Percentiles rank a stretch among this genome's conserved stretches.
phyloP scores from a whole-genome alignment of 148 eudicot genomes.

The Rhododendron molle region DNA sequence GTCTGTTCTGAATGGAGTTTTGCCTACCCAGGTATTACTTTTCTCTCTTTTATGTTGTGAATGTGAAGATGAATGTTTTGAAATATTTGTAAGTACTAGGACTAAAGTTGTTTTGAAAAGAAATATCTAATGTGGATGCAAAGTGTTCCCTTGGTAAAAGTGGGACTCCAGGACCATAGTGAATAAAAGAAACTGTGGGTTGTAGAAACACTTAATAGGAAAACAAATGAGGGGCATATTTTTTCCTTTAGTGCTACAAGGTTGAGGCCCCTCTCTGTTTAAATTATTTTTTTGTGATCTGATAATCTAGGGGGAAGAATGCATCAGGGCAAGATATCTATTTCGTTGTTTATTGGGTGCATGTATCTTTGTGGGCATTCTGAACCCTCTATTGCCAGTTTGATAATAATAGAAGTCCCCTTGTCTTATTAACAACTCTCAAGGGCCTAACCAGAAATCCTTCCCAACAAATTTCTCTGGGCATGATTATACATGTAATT shows the following conservation, averaged over 20 bases:
- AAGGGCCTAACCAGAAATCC: neutral
- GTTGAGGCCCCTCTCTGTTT: neutral
- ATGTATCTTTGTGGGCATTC: neutral
- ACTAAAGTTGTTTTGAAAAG: neutral
- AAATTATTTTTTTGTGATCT: neutral
- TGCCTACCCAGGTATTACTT: slow-evolving; percentile 8
- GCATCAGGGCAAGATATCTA: neutral
- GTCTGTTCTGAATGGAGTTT: slow-evolving; percentile 6
- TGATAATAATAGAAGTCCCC: neutral
- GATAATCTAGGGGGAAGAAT: neutral
- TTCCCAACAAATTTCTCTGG: neutral
- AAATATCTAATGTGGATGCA: neutral
- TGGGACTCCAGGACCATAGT: neutral
- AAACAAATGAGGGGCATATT: neutral
- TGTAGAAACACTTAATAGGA: neutral
- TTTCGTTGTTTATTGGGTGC: neutral
- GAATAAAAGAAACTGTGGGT: neutral
- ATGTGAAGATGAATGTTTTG: neutral
- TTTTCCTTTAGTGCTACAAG: neutral
- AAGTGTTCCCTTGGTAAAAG: neutral
- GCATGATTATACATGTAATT: neutral
- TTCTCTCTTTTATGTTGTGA: neutral
- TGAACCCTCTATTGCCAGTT: neutral
- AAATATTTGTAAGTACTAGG: neutral
- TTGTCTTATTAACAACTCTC: neutral